Base-by-base conservation (phyloP, 2,329 filamentous ascomycete species). In the Trichoderma koningii region DNA sequence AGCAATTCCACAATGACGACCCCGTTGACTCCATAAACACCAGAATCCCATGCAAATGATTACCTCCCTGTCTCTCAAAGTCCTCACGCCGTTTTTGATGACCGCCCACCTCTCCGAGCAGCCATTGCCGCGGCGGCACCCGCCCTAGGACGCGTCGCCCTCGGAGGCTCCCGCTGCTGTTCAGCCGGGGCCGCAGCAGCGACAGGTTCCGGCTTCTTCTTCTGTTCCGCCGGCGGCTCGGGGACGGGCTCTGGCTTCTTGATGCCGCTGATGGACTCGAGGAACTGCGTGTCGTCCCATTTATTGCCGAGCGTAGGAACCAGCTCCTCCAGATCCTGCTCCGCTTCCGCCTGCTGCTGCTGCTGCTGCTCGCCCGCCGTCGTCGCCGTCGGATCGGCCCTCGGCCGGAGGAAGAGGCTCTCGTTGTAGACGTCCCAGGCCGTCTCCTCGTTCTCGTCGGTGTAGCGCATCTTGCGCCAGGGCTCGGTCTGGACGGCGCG, bases 381-480 rank as follows among this genome's bases (percentile, higher is more conserved):
- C 68, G 5, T 60, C 68, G 1, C 10, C 30, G 67, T 70, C 0
- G 60, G 69, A 7, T 68, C 68, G 12, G 68, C 45, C 6, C 64
- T 38, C 6, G 72, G 68, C 9, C 66, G 69, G 12, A 79, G 71
- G 67, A 79, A 89, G 68, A 97, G 84, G 68, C 87, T 89, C 69
- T 90, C 86, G 65, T 89, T 84, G 76, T 93, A 97, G 38, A 88
- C 83, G 34, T 86, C 84, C 86, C 91, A 97, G 3, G 92, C 88
- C 65, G 87, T 85, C 68, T 87, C 83, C 63, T 87, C 86, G 72
- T 95, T 89, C 75, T 96, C 92, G 74, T 96, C 91, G 59, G 90
- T 84, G 81, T 93, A 97, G 67, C 87, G 83, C 75, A 97, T 84
- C 67, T 83, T 85, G 69, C 87, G 85, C 95, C 95, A 99, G 64